These are phyloP conservation scores for Xylariaceae sp. DNA, from an alignment of 2,329 filamentous ascomycete genomes.

Conservation along the genomic window DNA sequence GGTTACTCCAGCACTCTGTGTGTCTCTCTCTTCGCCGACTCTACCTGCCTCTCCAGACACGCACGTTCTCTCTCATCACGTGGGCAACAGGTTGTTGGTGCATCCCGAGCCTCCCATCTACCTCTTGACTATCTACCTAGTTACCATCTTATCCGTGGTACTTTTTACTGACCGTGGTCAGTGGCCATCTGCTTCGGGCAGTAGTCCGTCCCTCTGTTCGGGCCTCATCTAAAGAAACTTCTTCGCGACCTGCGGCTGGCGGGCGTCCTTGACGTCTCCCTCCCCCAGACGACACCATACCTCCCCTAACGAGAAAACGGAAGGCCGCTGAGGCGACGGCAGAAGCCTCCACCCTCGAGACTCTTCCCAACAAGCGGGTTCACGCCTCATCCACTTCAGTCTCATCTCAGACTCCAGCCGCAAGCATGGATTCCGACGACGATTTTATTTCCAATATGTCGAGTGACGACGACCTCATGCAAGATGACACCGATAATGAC, in stretches of 20 bases:
- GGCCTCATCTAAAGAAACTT: slow-evolving; percentile 6
- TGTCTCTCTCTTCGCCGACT: too few species aligned
- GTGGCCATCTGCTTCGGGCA: background rate
- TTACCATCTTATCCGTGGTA: too few species aligned
- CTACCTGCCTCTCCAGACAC: background rate
- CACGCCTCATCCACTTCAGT: slow-evolving; percentile 40
- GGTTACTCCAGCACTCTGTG: too few species aligned
- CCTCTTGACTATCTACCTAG: too few species aligned
- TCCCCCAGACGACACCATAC: slow-evolving; percentile 46
- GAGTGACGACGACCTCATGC: slow-evolving; percentile 68
- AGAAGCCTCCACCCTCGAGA: slow-evolving; percentile 41
- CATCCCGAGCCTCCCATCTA: too few species aligned
- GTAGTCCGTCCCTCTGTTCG: background rate
- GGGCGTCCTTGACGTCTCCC: slow-evolving; percentile 22
- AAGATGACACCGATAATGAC: slow-evolving; percentile 74
- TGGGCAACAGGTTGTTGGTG: too few species aligned
- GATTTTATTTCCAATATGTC: slow-evolving; percentile 84
- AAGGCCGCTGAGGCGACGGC: slow-evolving; percentile 62
- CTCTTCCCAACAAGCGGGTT: slow-evolving; percentile 48
- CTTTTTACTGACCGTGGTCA: background rate
- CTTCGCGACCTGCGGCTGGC: slow-evolving; percentile 21
- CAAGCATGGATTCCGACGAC: slow-evolving; percentile 89
- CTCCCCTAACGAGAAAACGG: slow-evolving; percentile 54
- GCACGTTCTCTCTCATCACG: too few species aligned
- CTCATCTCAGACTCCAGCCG: slow-evolving; percentile 55